phyloP scores from a whole-genome alignment of 805 yeast genomes.

The Ogataea minuta region DNA sequence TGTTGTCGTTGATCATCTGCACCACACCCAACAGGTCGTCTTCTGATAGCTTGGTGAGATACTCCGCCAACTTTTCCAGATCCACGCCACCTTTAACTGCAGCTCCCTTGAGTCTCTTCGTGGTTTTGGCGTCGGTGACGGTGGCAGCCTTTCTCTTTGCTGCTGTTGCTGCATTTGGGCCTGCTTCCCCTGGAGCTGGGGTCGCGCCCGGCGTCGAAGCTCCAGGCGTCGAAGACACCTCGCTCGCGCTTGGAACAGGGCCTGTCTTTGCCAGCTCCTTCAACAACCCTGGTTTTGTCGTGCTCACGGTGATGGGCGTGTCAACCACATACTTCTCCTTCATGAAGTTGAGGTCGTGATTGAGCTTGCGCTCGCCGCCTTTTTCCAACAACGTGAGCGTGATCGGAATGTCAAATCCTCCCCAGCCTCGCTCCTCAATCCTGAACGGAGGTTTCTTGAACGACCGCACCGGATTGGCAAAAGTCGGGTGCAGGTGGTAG shows the following conservation, averaged over 20 bases:
- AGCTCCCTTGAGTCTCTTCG: constrained; percentile 51
- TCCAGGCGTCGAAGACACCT: constrained; percentile 32
- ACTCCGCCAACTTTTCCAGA: constrained; percentile 86
- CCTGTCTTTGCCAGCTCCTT: constrained; percentile 79
- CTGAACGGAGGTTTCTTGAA: constrained; percentile 81
- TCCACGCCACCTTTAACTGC: constrained; percentile 78
- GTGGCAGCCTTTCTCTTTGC: constrained; percentile 15
- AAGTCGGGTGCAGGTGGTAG: constrained; percentile 92
- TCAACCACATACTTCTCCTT: constrained; percentile 75
- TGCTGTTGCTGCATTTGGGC: constrained; percentile 8
- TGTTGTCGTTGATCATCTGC: constrained; percentile 96
- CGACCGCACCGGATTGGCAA: constrained; percentile 81
- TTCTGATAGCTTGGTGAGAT: constrained; percentile 81
- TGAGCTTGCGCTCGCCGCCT: constrained; percentile 82
- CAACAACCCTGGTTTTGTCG: constrained; percentile 68
- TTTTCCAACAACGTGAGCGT: constrained; percentile 75
- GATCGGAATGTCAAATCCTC: constrained; percentile 89
- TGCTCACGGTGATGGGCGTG: constrained; percentile 74
- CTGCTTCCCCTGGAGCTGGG: constrained; percentile 6
- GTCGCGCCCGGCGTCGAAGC: constrained; percentile 23
- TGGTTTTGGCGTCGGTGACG: constrained; percentile 37
- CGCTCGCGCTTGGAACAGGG: constrained; percentile 53
- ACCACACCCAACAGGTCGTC: constrained; percentile 93
- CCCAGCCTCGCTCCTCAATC: constrained; percentile 96
- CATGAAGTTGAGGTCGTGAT: constrained; percentile 85